A percentile compares a stretch with the other conserved stretches of the same genome.
Evolutionary conservation across 1,284 basidiomycete species (phyloP).

Genomic region (Cystobasidiaceae sp.): DNA sequence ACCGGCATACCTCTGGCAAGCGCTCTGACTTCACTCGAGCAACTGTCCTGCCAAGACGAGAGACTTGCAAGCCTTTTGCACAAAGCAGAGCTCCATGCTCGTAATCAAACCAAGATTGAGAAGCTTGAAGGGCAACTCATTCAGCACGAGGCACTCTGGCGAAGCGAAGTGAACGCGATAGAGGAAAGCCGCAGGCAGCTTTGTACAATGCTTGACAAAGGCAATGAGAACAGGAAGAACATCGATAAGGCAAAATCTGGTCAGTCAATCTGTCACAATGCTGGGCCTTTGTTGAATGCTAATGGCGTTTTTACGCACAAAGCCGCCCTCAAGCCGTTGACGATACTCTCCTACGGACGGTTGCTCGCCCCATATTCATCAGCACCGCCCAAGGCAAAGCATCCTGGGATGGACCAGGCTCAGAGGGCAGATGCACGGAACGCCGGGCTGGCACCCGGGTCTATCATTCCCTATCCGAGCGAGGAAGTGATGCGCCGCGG

Average conservation of each 20-base stretch:
- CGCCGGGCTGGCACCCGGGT: constrained; percentile 33
- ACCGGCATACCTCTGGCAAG: neutral
- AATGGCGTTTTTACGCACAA: too few relatives aligned
- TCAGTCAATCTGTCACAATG: too few relatives aligned
- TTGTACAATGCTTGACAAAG: constrained; percentile 5
- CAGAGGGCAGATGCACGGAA: constrained; percentile 10
- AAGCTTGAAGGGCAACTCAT: constrained; percentile 14
- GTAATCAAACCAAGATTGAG: constrained; percentile 14
- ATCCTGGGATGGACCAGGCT: neutral
- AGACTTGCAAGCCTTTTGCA: constrained; percentile 14
- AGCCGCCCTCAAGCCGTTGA: constrained; percentile 32
- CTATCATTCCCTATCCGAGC: constrained; percentile 43
- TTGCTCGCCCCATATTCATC: constrained; percentile 42
- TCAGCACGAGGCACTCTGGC: constrained; percentile 14
- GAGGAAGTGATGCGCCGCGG: constrained; percentile 42
- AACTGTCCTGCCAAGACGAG: constrained; percentile 16
- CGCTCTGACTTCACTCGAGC: neutral
- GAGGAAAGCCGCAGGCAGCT: constrained; percentile 3
- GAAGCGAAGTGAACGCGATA: constrained; percentile 15
- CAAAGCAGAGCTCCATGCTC: constrained; percentile 8
- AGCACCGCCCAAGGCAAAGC: constrained; percentile 36
- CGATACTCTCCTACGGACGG: constrained; percentile 39
- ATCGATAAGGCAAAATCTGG: constrained; percentile 19
- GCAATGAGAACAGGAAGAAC: constrained; percentile 6
- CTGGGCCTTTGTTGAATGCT: too few relatives aligned